phyloP scores from a whole-genome alignment of 208 protist genomes.

The Porcisia deanei region DNA sequence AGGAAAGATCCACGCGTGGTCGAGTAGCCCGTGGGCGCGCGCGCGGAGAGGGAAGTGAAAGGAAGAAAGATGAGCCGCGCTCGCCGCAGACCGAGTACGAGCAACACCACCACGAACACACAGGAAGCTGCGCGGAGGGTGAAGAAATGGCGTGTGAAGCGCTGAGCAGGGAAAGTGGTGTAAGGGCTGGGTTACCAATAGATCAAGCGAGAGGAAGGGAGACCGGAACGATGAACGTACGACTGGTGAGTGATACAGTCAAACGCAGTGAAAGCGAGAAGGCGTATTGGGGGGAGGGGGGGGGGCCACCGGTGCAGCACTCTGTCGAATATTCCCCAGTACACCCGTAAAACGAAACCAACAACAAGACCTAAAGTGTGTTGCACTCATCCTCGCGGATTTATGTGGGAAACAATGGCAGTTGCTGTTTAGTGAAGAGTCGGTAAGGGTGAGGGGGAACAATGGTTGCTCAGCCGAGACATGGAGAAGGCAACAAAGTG shows the following conservation, averaged over 20 bases:
- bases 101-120: neutral
- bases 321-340: neutral
- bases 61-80: neutral
- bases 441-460: neutral
- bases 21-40: neutral
- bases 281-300: neutral
- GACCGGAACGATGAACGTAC: neutral
- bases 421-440: neutral
- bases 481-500: neutral
- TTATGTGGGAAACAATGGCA: neutral
- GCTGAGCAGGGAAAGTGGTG: neutral
- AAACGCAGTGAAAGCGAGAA: neutral
- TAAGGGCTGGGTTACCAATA: neutral
- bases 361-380: neutral
- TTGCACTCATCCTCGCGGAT: neutral
- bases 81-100: neutral
- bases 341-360: neutral
- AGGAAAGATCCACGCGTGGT: neutral
- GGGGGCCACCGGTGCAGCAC: neutral
- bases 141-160: neutral
- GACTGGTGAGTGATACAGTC: neutral
- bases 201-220: neutral
- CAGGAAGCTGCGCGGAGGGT: neutral
- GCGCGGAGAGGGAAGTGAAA: neutral
- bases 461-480: neutral